Base-by-base conservation (phyloP, 208 protist genomes). In the Trypanosoma cruzi region DNA sequence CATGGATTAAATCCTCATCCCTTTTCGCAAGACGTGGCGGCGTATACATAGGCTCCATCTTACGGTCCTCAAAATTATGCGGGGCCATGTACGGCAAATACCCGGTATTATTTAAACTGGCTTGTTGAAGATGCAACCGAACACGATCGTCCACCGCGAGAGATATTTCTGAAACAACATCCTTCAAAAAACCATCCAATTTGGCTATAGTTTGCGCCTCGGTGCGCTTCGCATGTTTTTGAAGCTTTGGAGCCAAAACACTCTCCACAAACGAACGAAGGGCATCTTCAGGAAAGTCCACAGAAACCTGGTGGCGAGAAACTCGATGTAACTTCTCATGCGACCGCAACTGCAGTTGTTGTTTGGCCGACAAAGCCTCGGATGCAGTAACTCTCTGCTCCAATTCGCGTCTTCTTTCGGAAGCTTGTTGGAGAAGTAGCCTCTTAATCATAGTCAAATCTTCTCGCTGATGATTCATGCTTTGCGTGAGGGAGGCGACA, bases 401-500 rank as follows among this genome's bases (percentile, higher is more conserved):
- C n/a, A 79, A 56, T 61, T 88, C 89, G 11, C 82, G 78, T 14
- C 86, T 83, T 4, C 79, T 68, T 64, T 87, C 79, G 49, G 69
- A 71, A 28, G 84, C 81, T 73, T 96, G 87, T 65, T 94, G 90
- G 14, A 96, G 75, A 28, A 96, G 81, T 64, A 93, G 72, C n/a
- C 82, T 77, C 71, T 92, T 94, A 46, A 96, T 89, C 81, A 92
- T 84, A 22, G 84, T 83, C 40, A 96, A 56, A 75, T 96, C 91
- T 36, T 96, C 85, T 31, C 89, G 85, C 68, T 96, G 91, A 75
- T 90, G 81, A 52, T 88, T 81, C 65, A 96, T 73, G 3, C 81
- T 81, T 68, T 87, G 84, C 31, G 86, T 89, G 11, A 96, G 81
- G 16, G 85, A 85, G 4, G 88, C 84, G 13, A 96, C 84, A 7